phyloP scores from a whole-genome alignment of 2,329 filamentous ascomycete genomes.

The Davidsoniella virescens region DNA sequence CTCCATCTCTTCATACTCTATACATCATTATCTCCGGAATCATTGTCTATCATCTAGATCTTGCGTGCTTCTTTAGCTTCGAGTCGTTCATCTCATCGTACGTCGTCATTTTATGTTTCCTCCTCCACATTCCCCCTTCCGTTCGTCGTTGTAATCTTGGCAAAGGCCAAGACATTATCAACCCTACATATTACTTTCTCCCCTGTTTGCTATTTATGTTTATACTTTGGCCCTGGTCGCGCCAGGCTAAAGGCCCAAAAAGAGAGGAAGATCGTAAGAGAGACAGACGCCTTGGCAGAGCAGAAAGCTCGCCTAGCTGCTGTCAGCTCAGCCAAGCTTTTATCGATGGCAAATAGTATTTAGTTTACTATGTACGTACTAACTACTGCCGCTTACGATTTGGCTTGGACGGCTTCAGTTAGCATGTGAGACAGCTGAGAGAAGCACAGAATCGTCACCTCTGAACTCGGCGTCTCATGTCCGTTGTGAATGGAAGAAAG shows the following conservation, averaged over 20 bases:
- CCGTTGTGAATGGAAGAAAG: no score
- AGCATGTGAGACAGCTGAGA: no score
- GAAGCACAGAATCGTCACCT: background rate
- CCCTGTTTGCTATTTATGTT: background rate
- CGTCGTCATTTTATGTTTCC: background rate
- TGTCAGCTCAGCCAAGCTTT: no score
- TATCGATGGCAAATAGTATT: no score
- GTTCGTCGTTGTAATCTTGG: background rate
- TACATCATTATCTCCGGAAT: constrained; percentile 7
- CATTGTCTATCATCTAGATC: background rate
- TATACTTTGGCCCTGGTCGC: background rate
- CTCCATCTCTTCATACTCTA: background rate
- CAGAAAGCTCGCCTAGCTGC: no score
- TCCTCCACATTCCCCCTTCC: background rate
- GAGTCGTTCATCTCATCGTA: constrained; percentile 7
- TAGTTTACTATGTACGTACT: no score
- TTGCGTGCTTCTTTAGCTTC: background rate
- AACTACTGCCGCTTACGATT: no score
- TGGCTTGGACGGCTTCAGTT: no score
- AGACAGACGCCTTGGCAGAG: no score
- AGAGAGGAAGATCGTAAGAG: no score
- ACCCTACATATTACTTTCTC: background rate
- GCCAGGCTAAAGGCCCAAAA: no score
- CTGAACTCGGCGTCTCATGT: no score
- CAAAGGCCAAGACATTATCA: background rate